A percentile compares a stretch with the other conserved stretches of the same genome.
Conservation (phyloP, 2,329 filamentous ascomycete genomes). For the Ophiocordyceps robertsii region DNA sequence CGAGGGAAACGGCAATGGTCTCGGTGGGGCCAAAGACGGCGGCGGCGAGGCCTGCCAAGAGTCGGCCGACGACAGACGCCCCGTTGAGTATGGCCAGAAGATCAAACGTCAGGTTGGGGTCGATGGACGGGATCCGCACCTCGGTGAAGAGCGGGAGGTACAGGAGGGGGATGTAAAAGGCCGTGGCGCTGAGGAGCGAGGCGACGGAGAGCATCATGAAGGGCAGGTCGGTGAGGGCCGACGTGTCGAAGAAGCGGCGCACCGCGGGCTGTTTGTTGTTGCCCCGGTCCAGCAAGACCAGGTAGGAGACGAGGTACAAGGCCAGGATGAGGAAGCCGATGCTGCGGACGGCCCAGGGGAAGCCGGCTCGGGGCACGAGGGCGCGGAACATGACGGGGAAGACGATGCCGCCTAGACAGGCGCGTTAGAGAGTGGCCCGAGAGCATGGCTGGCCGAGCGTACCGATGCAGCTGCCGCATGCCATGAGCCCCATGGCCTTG, state of each 20-base stretch:
- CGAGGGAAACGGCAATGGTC: neutral
- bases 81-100: neutral
- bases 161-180: neutral
- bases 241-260: slow-evolving; percentile 1
- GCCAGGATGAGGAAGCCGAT: slow-evolving; percentile 40
- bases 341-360: slow-evolving; percentile 43
- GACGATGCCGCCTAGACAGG: slow-evolving; percentile 43
- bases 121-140: neutral
- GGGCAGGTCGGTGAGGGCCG: neutral
- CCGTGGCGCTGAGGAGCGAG: neutral
- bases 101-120: neutral
- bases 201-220: neutral
- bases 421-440: slow-evolving; percentile 23
- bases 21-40: neutral
- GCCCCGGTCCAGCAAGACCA: neutral
- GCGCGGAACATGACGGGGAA: slow-evolving; percentile 39
- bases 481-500: neutral
- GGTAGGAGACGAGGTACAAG: neutral
- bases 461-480: slow-evolving; percentile 1
- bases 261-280: neutral
- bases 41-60: neutral
- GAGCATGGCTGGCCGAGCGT: neutral
- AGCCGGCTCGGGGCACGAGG: slow-evolving; percentile 41
- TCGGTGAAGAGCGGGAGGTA: slow-evolving; percentile 1
- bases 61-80: neutral